Evolutionary conservation across 2,329 filamentous ascomycete genomes (phyloP).

Genomic region (Claviceps sp.): DNA sequence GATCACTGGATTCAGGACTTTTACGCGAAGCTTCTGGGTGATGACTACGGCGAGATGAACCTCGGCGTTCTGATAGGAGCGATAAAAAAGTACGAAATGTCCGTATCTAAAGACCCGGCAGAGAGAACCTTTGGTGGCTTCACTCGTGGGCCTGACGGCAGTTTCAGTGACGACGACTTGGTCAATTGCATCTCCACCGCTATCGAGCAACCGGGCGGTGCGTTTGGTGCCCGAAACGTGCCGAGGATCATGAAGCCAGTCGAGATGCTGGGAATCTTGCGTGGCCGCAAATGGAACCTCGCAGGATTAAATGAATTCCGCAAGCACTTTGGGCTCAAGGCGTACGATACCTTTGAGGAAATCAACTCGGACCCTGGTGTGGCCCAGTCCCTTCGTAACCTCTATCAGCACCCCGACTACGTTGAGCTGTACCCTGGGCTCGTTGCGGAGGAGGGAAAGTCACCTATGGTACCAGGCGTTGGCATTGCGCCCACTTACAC

Average conservation of each 20-base stretch:
- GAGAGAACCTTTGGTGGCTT: constrained; percentile 57
- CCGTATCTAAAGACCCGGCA: constrained; percentile 50
- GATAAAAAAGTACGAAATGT: constrained; percentile 47
- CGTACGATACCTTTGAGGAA: constrained; percentile 66
- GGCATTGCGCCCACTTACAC: constrained; percentile 67
- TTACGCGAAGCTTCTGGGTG: constrained; percentile 45
- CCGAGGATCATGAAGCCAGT: constrained; percentile 61
- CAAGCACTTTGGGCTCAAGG: constrained; percentile 65
- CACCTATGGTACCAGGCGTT: constrained; percentile 59
- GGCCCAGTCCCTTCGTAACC: constrained; percentile 47
- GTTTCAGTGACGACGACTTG: constrained; percentile 63
- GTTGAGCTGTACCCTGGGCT: constrained; percentile 73
- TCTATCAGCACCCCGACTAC: constrained; percentile 67
- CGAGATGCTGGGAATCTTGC: constrained; percentile 69
- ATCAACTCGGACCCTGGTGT: constrained; percentile 68
- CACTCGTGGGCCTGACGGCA: constrained; percentile 50
- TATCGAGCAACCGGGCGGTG: constrained; percentile 67
- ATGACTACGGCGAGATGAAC: constrained; percentile 41
- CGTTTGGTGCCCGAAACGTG: constrained; percentile 61
- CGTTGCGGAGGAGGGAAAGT: constrained; percentile 62
- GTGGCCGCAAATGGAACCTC: constrained; percentile 63
- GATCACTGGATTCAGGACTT: constrained; percentile 68
- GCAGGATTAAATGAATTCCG: constrained; percentile 76
- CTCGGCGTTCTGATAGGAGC: constrained; percentile 47
- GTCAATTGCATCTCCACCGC: constrained; percentile 53